phyloP scores from a whole-genome alignment of 2,329 filamentous ascomycete species.

The Pseudogymnoascus sp. region DNA sequence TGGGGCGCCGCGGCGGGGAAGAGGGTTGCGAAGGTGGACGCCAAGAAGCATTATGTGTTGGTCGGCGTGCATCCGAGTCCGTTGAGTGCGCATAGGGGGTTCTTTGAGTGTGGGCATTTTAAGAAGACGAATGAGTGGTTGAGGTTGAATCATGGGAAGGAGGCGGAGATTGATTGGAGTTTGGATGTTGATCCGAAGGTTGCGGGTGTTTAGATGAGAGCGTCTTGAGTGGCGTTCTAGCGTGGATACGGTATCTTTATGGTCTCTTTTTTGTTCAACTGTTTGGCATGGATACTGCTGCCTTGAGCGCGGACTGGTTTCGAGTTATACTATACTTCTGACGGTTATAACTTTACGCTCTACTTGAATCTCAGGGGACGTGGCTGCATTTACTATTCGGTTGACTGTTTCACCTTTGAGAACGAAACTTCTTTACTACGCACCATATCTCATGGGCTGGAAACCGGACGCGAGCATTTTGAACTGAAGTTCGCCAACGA shows the following conservation, averaged over 20 bases:
- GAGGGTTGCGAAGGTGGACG: constrained; percentile 66
- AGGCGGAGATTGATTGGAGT: constrained; percentile 80
- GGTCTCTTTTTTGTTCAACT: neutral
- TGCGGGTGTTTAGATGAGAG: constrained; percentile 10
- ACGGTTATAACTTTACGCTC: neutral
- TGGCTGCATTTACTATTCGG: neutral
- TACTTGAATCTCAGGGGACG: neutral
- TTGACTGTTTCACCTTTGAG: neutral
- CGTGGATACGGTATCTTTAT: neutral
- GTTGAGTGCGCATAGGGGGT: constrained; percentile 75
- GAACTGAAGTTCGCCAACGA: too few species aligned
- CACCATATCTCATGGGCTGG: too few species aligned
- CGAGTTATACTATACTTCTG: neutral
- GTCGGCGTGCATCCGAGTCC: constrained; percentile 88
- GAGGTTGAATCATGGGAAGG: constrained; percentile 65
- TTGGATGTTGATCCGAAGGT: constrained; percentile 27
- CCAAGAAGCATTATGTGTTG: constrained; percentile 69
- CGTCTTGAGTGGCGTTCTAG: neutral
- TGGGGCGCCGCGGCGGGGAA: constrained; percentile 85
- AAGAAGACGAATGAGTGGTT: constrained; percentile 81
- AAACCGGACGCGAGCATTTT: too few species aligned
- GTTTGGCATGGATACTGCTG: neutral
- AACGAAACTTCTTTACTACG: too few species aligned
- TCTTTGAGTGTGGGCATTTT: constrained; percentile 78
- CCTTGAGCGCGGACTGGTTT: neutral